Evolutionary conservation across 208 protist genomes (phyloP), one percentile per base, ranked within the genome.

Genomic region (Trypanosoma platydactyli): DNA sequence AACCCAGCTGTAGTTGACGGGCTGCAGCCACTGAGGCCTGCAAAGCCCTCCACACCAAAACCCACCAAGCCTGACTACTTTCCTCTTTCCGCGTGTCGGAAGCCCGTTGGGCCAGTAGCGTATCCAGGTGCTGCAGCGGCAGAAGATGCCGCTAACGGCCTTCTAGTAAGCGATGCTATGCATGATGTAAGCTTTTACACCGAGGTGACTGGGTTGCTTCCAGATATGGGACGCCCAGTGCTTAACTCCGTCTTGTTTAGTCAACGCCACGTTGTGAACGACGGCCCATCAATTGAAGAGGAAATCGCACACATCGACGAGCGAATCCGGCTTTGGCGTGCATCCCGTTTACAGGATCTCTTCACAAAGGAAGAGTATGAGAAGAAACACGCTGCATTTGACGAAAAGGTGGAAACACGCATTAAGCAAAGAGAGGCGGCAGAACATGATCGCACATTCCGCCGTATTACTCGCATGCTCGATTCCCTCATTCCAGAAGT

Each of bases 371-470:
- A 67, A 18, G 71, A 70, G n/a, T 70, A 65, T 57, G 45, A 11
- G 4, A 46, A 52, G 27, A 15, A 52, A 55, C 30, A 71, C 24
- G 29, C 45, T 54, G 9, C 64, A 44, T 16, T 69, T 18, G 63
- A 88, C 33, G 41, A 64, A n/a, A 50, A 71, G 22, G 81, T 92
- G 70, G 71, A 80, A 64, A 25, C 9, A 24, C 77, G 86, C 13
- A 51, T 92, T 46, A 51, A 42, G 44, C 49, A 66, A 27, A 63
- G 57, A 30, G 79, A 76, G 22, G 48, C 29, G 11, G 58, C 48
- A 16, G 82, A 92, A 71, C 81, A 80, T 11, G 63, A 79, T 24
- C 81, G 86, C n/a, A 68, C 82, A 18, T 60, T 85, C 41, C 80
- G 76, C 42, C 86, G 86, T n/a, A 73, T 88, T 15, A 29, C 61